A percentile compares a stretch with the other conserved stretches of the same genome.
phyloP scores from a whole-genome alignment of 352 stramenopile genomes.

The Phytophthora pseudosyringae region DNA sequence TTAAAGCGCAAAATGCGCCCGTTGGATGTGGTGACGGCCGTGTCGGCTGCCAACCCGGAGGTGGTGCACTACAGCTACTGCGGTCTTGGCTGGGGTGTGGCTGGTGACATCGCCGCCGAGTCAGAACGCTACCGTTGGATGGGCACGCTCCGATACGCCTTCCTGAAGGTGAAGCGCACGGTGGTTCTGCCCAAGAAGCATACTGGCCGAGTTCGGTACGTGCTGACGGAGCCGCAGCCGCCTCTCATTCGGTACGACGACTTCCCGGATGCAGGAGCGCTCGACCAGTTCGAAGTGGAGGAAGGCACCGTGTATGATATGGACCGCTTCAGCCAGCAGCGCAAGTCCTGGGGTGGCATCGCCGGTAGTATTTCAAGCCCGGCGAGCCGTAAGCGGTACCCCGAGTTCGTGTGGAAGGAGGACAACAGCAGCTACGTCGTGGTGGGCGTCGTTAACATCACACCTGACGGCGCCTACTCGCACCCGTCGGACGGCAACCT shows the following conservation, averaged over 20 bases:
- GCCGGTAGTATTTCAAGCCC: constrained; percentile 62
- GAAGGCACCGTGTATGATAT: constrained; percentile 82
- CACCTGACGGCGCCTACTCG: constrained; percentile 71
- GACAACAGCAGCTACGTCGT: constrained; percentile 72
- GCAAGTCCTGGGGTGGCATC: constrained; percentile 74
- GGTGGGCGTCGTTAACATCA: constrained; percentile 74
- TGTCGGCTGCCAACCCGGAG: constrained; percentile 57
- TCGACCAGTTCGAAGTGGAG: constrained; percentile 87
- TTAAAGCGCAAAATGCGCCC: constrained; percentile 86
- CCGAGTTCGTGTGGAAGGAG: constrained; percentile 64
- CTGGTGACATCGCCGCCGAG: constrained; percentile 76
- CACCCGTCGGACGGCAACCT: constrained; percentile 83
- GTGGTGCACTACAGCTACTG: constrained; percentile 87
- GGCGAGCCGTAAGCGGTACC: constrained; percentile 66
- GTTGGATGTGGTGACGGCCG: constrained; percentile 77
- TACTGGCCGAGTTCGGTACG: constrained; percentile 68
- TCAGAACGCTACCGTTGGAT: constrained; percentile 86
- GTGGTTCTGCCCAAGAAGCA: constrained; percentile 69
- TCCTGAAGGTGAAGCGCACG: constrained; percentile 78
- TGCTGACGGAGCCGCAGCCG: constrained; percentile 69
- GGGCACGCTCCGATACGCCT: constrained; percentile 74
- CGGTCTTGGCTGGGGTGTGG: constrained; percentile 77
- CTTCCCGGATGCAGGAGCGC: constrained; percentile 71
- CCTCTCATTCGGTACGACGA: constrained; percentile 74
- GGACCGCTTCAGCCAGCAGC: constrained; percentile 51